Conservation (phyloP, 495 filamentous ascomycete genomes). For the Xylaria curta region DNA sequence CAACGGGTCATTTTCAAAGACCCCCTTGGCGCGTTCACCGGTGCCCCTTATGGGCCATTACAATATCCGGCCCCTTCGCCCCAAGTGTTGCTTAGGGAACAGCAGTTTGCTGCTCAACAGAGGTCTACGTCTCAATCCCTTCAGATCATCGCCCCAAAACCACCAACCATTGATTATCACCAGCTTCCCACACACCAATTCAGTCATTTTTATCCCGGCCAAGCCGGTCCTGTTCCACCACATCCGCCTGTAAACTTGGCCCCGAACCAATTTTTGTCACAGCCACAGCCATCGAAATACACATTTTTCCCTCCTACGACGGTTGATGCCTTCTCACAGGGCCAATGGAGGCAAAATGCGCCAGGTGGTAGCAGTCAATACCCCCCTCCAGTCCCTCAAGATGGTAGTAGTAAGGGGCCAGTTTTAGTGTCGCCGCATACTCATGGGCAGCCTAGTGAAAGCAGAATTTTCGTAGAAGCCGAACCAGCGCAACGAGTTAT, state of each 20-base stretch:
- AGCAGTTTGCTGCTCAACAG: slow-evolving; percentile 45
- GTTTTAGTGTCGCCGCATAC: slow-evolving; percentile 19
- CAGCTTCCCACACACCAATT: slow-evolving; percentile 37
- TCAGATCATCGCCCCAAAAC: slow-evolving; percentile 53
- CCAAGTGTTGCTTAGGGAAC: slow-evolving; percentile 38
- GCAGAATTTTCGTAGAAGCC: slow-evolving; percentile 31
- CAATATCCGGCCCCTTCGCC: slow-evolving; percentile 41
- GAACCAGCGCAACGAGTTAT: slow-evolving; percentile 23
- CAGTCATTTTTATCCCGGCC: slow-evolving; percentile 38
- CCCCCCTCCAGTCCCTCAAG: slow-evolving; percentile 21
- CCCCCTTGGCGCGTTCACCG: slow-evolving; percentile 68
- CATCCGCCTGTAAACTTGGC: slow-evolving; percentile 34
- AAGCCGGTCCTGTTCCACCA: slow-evolving; percentile 32
- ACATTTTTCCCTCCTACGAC: slow-evolving; percentile 42
- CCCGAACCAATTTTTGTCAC: slow-evolving; percentile 32
- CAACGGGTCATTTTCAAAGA: slow-evolving; percentile 93
- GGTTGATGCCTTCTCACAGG: slow-evolving; percentile 39
- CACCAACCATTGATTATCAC: slow-evolving; percentile 40
- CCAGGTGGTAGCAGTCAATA: slow-evolving; percentile 28
- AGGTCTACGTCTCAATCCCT: slow-evolving; percentile 41
- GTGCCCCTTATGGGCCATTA: slow-evolving; percentile 43
- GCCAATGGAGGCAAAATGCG: slow-evolving; percentile 37
- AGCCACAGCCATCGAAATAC: slow-evolving; percentile 43
- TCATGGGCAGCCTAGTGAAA: slow-evolving; percentile 22
- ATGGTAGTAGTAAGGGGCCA: slow-evolving; percentile 23